Base-by-base conservation (phyloP, 306 rosid genomes). In the Acmispon strigosus region DNA sequence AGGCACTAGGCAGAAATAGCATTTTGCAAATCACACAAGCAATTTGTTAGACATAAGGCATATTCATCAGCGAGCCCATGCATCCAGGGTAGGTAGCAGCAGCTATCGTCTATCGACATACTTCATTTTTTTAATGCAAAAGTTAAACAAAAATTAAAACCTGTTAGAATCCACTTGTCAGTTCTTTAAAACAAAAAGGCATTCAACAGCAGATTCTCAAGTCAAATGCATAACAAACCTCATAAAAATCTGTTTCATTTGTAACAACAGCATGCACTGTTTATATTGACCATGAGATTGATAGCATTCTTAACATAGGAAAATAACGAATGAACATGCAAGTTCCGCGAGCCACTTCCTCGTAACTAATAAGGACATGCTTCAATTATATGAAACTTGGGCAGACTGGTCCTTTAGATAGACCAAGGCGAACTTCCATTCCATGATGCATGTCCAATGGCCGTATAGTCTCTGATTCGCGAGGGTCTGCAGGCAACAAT, bases 381-480 rank as follows among this genome's bases (percentile, higher is more conserved):
- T 29, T 37, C 18, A 18, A 61, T 77, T 81, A 86, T 20, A 86
- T 80, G 65, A 89, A 78, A 76, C 89, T 88, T 60, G 96, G 96
- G 81, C 77, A 78, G 50, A 86, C 82, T 11, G 98, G 97, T 69
- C 98, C 97, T 88, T 94, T 90, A 2, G 92, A 90, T 24, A 94
- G 82, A 32, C 97, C 97, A 37, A 87, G 84, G 66, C 87, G 94
- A 78, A 90, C 94, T 82, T 94, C 97, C 96, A 94, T 80, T 34
- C 92, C 97, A 73, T 94, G 96, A 81, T 93, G 98, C 84, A 76
- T 74, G 76, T 94, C 95, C 4, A 55, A 67, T 15, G 96, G 96
- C 77, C 84, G 84, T 44, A 81, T n/a, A 10, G 88, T 81, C 85
- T 94, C 97, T 0, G 91, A 89, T 8, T 94, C 98, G 2, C 87